Conservation (phyloP, 2,329 filamentous ascomycete genomes). For the Cercospora sp. region DNA sequence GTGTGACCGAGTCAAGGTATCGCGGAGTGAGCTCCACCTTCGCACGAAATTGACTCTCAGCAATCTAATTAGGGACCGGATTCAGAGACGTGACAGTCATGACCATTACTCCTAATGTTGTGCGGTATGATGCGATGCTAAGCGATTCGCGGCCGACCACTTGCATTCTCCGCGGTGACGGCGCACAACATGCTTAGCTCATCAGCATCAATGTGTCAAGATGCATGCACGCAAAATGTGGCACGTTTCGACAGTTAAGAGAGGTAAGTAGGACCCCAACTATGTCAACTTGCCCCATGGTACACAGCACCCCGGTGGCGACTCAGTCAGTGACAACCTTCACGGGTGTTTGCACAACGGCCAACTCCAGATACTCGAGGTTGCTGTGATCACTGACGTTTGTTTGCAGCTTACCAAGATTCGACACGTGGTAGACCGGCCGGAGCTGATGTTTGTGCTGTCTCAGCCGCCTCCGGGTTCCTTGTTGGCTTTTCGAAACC, state of each 20-base stretch:
- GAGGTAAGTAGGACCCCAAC: background rate
- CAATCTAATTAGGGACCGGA: background rate
- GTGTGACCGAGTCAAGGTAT: background rate
- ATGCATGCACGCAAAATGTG: background rate
- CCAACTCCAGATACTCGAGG: background rate
- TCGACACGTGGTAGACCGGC: conserved; percentile 8
- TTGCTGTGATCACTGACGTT: conserved; percentile 2
- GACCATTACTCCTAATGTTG: background rate
- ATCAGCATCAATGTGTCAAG: background rate
- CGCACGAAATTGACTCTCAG: background rate
- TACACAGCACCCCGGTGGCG: background rate
- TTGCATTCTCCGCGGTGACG: background rate
- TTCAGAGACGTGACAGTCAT: background rate
- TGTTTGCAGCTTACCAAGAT: conserved; percentile 11
- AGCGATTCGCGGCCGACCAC: background rate
- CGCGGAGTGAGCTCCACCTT: background rate
- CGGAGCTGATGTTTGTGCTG: background rate
- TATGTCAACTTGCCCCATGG: background rate
- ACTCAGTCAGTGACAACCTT: background rate
- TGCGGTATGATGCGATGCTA: background rate
- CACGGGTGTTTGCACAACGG: conserved; percentile 1
- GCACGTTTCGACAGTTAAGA: background rate
- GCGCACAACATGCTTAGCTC: background rate
- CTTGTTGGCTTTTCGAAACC: conserved; percentile 5
- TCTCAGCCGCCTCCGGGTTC: conserved; percentile 4